Percentiles rank a stretch among this genome's conserved stretches.
Evolutionary conservation across 1,284 basidiomycete species (phyloP).

Genomic region (Heterobasidion parviporum): DNA sequence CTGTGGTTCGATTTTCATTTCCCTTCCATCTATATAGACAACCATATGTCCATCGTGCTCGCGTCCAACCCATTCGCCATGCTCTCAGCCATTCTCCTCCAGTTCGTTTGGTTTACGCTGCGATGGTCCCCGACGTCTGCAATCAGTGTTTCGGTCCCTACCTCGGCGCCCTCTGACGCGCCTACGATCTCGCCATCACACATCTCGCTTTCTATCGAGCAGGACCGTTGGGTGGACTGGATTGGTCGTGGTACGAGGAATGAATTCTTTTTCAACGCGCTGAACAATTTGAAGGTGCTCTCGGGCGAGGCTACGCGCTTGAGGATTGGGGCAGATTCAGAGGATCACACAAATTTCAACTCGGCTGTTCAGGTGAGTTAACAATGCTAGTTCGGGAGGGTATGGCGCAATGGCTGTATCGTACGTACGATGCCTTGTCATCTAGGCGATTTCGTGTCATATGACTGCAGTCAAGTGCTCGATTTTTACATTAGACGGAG

Average conservation of each 20-base stretch:
- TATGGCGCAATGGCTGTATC: no score
- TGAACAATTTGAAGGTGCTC: constrained; percentile 45
- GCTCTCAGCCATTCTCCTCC: neutral
- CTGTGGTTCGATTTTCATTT: neutral
- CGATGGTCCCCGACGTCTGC: neutral
- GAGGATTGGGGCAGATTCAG: constrained; percentile 55
- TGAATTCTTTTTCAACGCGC: constrained; percentile 46
- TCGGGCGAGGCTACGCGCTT: constrained; percentile 50
- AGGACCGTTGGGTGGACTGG: constrained; percentile 64
- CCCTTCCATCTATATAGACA: neutral
- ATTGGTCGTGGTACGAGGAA: constrained; percentile 40
- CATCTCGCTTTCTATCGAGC: constrained; percentile 60
- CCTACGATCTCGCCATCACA: constrained; percentile 32
- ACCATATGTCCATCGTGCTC: neutral
- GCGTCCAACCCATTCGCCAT: neutral
- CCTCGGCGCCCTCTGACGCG: constrained; percentile 16
- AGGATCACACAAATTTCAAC: constrained; percentile 53
- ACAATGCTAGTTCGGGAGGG: neutral
- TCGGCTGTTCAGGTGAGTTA: constrained; percentile 29
- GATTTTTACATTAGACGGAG: no score
- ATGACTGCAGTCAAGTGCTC: no score
- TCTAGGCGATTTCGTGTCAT: no score
- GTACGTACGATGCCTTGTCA: no score
- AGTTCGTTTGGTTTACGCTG: neutral
- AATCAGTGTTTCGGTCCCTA: constrained; percentile 1